Evolutionary conservation across 1,284 basidiomycete species (phyloP).

Genomic region (Thecaphora thlaspeos): DNA sequence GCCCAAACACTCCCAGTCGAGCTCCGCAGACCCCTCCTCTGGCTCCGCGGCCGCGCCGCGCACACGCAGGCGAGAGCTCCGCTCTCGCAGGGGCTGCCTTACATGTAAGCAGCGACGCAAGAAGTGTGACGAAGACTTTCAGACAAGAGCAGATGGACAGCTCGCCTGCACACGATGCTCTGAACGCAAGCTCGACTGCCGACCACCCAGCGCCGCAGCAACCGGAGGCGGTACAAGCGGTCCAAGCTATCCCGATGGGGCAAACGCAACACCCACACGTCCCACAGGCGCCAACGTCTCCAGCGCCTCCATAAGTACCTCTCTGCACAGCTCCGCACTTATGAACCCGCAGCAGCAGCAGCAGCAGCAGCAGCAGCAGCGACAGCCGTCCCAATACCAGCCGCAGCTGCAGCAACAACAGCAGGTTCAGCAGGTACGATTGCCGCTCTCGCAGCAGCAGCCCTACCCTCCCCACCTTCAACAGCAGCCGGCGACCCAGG

Average conservation of each 20-base stretch:
- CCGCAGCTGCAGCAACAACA: too few species aligned
- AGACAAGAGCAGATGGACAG: conserved; percentile 24
- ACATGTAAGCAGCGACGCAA: conserved; percentile 42
- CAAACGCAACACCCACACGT: too few species aligned
- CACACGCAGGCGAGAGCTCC: conserved; percentile 30
- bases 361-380: conserved; percentile 3
- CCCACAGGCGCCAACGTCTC: too few species aligned
- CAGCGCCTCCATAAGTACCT: too few species aligned
- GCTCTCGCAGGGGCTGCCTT: conserved; percentile 35
- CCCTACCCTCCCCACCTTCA: too few species aligned
- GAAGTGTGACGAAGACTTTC: conserved; percentile 41
- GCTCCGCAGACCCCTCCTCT: background rate
- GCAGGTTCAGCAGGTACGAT: too few species aligned
- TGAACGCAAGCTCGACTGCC: conserved; percentile 24
- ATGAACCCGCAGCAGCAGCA: too few species aligned
- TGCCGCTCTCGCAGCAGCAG: too few species aligned
- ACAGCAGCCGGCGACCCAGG: too few species aligned
- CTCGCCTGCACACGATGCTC: conserved; percentile 33
- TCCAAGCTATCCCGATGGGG: too few species aligned
- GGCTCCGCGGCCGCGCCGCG: conserved; percentile 7
- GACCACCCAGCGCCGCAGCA: conserved; percentile 2
- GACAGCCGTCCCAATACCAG: background rate
- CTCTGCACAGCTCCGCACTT: too few species aligned
- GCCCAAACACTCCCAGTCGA: background rate
- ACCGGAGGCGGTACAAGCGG: too few species aligned